Conservation (phyloP, 306 rosid genomes). For the Sechiopsis laciniata region DNA sequence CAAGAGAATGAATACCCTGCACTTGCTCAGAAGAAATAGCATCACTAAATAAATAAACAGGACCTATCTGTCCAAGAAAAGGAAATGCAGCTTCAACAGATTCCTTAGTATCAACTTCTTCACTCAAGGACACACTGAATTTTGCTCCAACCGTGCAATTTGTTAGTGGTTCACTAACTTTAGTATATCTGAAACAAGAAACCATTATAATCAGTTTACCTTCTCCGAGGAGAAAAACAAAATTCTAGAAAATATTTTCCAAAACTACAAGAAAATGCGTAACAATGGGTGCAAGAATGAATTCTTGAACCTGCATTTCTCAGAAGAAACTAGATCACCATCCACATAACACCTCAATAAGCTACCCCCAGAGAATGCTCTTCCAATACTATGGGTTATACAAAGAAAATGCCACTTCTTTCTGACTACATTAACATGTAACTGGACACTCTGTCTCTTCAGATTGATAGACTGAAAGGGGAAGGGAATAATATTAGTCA, state of each 20-base stretch:
- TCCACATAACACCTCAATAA: slow-evolving; percentile 79
- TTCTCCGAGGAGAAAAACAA: slow-evolving; percentile 12
- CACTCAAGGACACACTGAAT: slow-evolving; percentile 47
- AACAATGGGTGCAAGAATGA: slow-evolving; percentile 19
- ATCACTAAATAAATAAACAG: slow-evolving; percentile 74
- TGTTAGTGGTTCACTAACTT: slow-evolving; percentile 67
- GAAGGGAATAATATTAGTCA: slow-evolving; percentile 26
- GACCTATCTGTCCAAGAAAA: slow-evolving; percentile 90
- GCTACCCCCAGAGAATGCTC: slow-evolving; percentile 97
- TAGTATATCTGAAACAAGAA: slow-evolving; percentile 68
- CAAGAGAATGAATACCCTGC: slow-evolving; percentile 75
- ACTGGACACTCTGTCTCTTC: slow-evolving; percentile 70
- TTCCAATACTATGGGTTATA: slow-evolving; percentile 90
- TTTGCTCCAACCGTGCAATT: slow-evolving; percentile 81
- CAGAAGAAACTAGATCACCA: slow-evolving; percentile 86
- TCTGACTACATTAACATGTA: slow-evolving; percentile 51
- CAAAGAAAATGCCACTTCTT: slow-evolving; percentile 95
- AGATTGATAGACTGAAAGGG: slow-evolving; percentile 64
- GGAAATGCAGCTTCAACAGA: slow-evolving; percentile 64
- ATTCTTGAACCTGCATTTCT: slow-evolving; percentile 81
- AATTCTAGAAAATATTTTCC: slow-evolving; percentile 4
- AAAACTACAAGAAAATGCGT: neutral
- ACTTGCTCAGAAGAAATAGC: slow-evolving; percentile 87
- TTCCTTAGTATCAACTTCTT: slow-evolving; percentile 52
- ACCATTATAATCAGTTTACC: slow-evolving; percentile 26